These are phyloP conservation scores for Pseudogymnoascus sp. DNA, from an alignment of 2,329 filamentous ascomycete species.

Conservation along the genomic window DNA sequence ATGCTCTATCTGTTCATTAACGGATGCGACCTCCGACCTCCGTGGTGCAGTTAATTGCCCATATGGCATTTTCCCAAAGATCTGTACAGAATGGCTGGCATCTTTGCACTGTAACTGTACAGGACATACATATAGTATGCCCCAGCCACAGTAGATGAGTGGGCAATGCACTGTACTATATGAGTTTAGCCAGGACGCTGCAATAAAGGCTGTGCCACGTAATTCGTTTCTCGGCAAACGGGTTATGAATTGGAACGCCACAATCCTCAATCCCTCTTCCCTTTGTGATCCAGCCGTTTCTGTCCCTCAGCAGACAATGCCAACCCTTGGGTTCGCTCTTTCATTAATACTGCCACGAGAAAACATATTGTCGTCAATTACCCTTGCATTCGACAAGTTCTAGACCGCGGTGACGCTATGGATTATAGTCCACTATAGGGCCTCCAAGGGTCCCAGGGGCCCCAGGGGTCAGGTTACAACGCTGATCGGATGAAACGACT, in stretches of 20 bases:
- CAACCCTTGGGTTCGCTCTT: background rate
- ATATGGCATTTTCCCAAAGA: background rate
- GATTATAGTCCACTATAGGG: background rate
- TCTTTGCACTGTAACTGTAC: no score
- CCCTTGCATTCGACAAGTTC: background rate
- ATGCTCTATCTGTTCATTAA: background rate
- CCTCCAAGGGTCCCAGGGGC: background rate
- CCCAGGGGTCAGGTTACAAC: background rate
- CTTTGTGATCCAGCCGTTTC: background rate
- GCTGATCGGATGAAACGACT: background rate
- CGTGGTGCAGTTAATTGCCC: background rate
- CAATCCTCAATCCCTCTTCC: background rate
- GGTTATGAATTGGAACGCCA: background rate
- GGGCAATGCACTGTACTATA: no score
- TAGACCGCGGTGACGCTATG: background rate
- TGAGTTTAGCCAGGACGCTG: conserved; percentile 1
- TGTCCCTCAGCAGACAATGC: background rate
- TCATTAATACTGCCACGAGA: background rate
- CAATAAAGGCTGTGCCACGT: background rate
- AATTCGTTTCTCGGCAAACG: background rate
- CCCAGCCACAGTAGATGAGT: no score
- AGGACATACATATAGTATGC: no score
- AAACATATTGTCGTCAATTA: background rate
- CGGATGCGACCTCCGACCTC: background rate
- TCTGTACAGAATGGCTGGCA: background rate